Evolutionary conservation across 2,329 filamentous ascomycete genomes (phyloP), one percentile per base, ranked within the genome.

Genomic region (Westerdykella sp.): DNA sequence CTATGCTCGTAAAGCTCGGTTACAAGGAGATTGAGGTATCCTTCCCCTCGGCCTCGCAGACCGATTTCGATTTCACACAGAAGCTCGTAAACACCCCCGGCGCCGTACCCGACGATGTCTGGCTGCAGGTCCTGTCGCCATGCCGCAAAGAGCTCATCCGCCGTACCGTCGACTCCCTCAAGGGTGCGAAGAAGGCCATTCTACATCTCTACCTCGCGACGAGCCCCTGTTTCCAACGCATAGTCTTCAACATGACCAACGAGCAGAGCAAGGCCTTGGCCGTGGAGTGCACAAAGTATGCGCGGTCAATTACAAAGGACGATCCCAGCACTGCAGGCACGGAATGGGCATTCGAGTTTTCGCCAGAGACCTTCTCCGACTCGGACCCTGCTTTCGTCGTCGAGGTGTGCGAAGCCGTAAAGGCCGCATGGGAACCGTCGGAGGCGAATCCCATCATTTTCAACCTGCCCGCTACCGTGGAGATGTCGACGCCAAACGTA

Each of bases 1-100:
- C 90, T 70, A 94, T 95, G 88, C 80, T 97, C 42, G 81, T 84
- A 59, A 82, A 91, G 48, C 77, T 96, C 39, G 91, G 93, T 56
- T 97, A 94, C 77, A 97, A 96, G 72, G 91, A 97, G 71, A 96
- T 97, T 53, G 91, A 97, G 66, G 85, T 96, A 15, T 93, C 90
- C 4, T 97, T 95, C 71, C 91, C 91, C 39, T 95, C 89, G 0
- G 89, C 91, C 12, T 95, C 89, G 32, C 85, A 95, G 65, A 95
- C 86, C 60, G 93, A 97, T 72, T 97, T 90, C 73, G 87, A 95
- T 73, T 97, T 97, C 64, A 95, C 89, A 34, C 79, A 88, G 54
- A 81, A 84, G 60, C 74, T 97, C 54, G 81, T 96, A 51, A 84
- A 94, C 59, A 95, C 88, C 1, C 86, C 87, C 10, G 87, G 86